Evolutionary conservation across 208 protist genomes (phyloP).

Genomic region (Eutreptiella sp.): DNA sequence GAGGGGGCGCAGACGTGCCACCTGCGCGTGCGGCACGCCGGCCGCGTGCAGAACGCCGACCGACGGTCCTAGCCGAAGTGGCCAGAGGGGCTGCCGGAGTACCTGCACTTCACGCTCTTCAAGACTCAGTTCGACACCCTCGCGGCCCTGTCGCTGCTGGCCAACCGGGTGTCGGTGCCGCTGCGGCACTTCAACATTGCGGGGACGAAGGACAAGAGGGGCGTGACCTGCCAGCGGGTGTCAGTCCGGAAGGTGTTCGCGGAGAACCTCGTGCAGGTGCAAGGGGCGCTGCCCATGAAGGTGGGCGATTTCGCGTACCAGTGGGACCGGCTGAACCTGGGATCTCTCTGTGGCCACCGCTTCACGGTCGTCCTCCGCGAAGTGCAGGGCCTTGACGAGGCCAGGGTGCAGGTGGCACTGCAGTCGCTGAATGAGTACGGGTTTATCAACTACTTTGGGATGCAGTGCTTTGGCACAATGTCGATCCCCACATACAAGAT

Average conservation of each 20-base stretch:
- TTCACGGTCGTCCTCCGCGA: conserved; percentile 79
- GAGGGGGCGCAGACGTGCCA: too few relatives aligned
- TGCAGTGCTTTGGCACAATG: conserved; percentile 86
- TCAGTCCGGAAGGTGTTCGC: conserved; percentile 58
- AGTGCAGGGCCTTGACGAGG: conserved; percentile 8
- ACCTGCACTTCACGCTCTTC: conserved; percentile 81
- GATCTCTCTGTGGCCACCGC: conserved; percentile 76
- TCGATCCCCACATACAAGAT: conserved; percentile 77
- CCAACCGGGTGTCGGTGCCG: conserved; percentile 42
- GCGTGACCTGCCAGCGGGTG: conserved; percentile 69
- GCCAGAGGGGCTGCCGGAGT: conserved; percentile 25
- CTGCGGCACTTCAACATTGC: conserved; percentile 56
- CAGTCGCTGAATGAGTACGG: conserved; percentile 40
- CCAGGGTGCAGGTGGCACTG: conserved; percentile 39
- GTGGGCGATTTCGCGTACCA: conserved; percentile 67
- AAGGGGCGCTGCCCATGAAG: conserved; percentile 57
- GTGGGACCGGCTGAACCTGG: conserved; percentile 57
- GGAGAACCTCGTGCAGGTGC: conserved; percentile 51
- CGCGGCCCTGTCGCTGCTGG: conserved; percentile 53
- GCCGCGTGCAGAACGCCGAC: not conserved
- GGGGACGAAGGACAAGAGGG: conserved; percentile 84
- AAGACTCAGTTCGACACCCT: conserved; percentile 76
- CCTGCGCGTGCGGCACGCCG: too few relatives aligned
- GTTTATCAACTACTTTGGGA: conserved; percentile 90
- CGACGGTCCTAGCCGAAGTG: conserved; percentile 16